A percentile compares a stretch with the other conserved stretches of the same genome.
These are phyloP conservation scores for Jatropha curcas DNA, from an alignment of 345 rosid genomes.

Conservation along the genomic window DNA sequence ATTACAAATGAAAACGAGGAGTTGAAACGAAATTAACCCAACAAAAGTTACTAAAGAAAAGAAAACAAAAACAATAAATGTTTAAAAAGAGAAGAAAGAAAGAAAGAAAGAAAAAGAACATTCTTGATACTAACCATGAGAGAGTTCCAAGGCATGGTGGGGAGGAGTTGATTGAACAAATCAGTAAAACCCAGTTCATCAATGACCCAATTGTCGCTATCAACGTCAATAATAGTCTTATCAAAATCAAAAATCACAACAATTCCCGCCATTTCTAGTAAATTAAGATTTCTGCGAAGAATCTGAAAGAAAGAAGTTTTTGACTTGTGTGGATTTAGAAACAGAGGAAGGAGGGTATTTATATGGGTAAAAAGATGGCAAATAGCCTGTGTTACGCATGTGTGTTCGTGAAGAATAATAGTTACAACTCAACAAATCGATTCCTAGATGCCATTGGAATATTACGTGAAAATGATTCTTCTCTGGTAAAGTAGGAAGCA, in stretches of 20 bases:
- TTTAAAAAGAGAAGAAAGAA: too few species aligned
- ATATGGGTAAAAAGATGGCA: conserved; percentile 28
- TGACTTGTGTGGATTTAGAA: neutral
- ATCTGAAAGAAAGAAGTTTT: neutral
- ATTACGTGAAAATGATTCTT: conserved; percentile 31
- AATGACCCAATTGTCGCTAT: conserved; percentile 81
- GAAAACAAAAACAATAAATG: neutral
- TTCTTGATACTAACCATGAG: conserved; percentile 51
- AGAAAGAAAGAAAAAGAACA: too few species aligned
- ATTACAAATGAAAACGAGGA: too few species aligned
- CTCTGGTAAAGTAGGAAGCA: too few species aligned
- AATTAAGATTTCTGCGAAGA: neutral
- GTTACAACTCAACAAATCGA: too few species aligned
- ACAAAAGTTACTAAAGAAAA: neutral
- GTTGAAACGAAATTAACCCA: neutral
- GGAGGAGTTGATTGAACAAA: conserved; percentile 76
- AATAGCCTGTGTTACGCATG: too few species aligned
- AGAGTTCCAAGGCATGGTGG: conserved; percentile 90
- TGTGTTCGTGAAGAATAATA: too few species aligned
- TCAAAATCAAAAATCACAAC: conserved; percentile 79
- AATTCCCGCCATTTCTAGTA: conserved; percentile 41
- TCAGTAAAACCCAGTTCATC: conserved; percentile 76
- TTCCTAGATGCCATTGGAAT: conserved; percentile 50
- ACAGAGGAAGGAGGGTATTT: conserved; percentile 35
- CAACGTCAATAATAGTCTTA: conserved; percentile 84